Evolutionary conservation across 2,329 filamentous ascomycete genomes (phyloP).

Genomic region (Cadophora malorum): DNA sequence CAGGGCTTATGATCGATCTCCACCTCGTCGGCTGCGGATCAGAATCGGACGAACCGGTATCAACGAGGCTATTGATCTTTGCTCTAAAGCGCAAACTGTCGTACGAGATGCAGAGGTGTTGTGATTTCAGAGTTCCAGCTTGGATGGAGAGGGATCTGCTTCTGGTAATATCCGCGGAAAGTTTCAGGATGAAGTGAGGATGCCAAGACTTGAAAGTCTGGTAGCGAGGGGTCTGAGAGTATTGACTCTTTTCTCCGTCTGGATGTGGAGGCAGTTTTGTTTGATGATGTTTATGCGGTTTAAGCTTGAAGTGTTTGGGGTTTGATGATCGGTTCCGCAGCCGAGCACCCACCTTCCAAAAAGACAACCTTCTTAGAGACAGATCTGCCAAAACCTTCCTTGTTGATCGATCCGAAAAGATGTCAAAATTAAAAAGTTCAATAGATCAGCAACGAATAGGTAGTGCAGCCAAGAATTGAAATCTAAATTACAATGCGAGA

Average conservation of each 20-base stretch:
- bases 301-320: conserved; percentile 10
- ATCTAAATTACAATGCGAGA: not conserved
- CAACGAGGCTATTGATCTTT: not conserved
- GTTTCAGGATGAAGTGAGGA: not conserved
- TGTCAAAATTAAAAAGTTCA: not conserved
- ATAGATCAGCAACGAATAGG: not conserved
- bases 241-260: not conserved
- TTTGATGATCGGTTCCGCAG: not conserved
- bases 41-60: not conserved
- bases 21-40: not conserved
- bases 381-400: not conserved
- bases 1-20: not conserved
- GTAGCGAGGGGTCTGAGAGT: conserved; percentile 11
- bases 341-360: not conserved
- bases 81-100: not conserved
- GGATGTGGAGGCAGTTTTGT: conserved; percentile 7
- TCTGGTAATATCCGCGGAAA: not conserved
- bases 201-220: not conserved
- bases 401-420: not conserved
- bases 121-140: not conserved
- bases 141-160: not conserved
- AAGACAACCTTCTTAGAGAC: not conserved
- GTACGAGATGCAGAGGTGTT: conserved; percentile 14
- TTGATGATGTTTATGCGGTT: conserved; percentile 15
- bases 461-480: not conserved